phyloP scores from a whole-genome alignment of 2,329 filamentous ascomycete species.

The Fonsecaea monophora region DNA sequence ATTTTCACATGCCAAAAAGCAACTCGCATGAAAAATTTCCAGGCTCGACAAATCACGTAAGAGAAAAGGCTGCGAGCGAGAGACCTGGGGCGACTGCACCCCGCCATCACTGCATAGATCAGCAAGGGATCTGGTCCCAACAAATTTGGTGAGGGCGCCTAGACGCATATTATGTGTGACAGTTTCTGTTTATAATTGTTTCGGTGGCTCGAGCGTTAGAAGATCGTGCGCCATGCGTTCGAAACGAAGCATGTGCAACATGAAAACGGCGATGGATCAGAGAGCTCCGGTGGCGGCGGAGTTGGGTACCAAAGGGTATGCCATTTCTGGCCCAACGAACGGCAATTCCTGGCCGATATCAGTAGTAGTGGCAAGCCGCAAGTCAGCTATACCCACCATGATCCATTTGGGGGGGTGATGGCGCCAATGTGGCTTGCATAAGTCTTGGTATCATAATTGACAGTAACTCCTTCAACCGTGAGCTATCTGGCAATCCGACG shows the following conservation, averaged over 20 bases:
- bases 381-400: slow-evolving; percentile 3
- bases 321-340: slow-evolving; percentile 10
- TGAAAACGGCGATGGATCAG: slow-evolving; percentile 4
- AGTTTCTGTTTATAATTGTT: slow-evolving; percentile 12
- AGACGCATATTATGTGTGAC: slow-evolving; percentile 11
- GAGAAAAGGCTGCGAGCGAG: slow-evolving; percentile 7
- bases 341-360: slow-evolving; percentile 7
- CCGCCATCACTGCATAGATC: slow-evolving; percentile 28
- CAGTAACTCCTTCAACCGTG: not conserved
- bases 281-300: slow-evolving; percentile 8
- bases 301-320: not conserved
- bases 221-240: slow-evolving; percentile 9
- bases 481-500: not conserved
- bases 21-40: slow-evolving; percentile 21
- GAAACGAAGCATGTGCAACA: slow-evolving; percentile 24
- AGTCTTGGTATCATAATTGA: slow-evolving; percentile 13
- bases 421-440: slow-evolving; percentile 30
- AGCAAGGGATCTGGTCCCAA: slow-evolving; percentile 25
- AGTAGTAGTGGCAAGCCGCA: slow-evolving; percentile 10
- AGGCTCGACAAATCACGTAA: slow-evolving; percentile 16
- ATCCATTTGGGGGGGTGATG: slow-evolving; percentile 2
- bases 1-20: slow-evolving; percentile 27
- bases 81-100: slow-evolving; percentile 25
- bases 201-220: not conserved
- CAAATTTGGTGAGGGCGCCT: slow-evolving; percentile 19